Percentiles rank a stretch among this genome's conserved stretches.
phyloP scores from a whole-genome alignment of 495 filamentous ascomycete genomes.

The Aspergillus egyptiacus region DNA sequence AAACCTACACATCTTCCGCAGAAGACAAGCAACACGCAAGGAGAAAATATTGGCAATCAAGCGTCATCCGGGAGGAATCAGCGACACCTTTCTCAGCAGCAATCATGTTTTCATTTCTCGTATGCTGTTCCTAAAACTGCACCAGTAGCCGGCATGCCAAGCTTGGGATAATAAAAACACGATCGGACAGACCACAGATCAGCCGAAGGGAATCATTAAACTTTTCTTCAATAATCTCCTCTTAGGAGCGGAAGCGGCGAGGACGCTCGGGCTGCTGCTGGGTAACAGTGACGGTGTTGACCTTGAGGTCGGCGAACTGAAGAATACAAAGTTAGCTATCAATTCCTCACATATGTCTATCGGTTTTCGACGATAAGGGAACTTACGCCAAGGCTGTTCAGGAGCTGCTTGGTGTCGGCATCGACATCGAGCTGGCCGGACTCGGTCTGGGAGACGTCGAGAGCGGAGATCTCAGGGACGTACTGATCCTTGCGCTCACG shows the following conservation, averaged over 20 bases:
- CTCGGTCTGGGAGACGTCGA: slow-evolving; percentile 93
- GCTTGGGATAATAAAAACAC: slow-evolving; percentile 11
- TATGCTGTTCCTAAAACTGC: slow-evolving; percentile 29
- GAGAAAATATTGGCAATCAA: slow-evolving; percentile 79
- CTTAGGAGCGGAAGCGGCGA: slow-evolving; percentile 47
- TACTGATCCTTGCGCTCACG: slow-evolving; percentile 99
- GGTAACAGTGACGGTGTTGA: slow-evolving; percentile 83
- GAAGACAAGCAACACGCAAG: slow-evolving; percentile 26
- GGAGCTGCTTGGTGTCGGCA: slow-evolving; percentile 92
- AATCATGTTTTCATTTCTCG: slow-evolving; percentile 57
- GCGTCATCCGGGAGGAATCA: slow-evolving; percentile 75
- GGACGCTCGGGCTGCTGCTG: slow-evolving; percentile 87
- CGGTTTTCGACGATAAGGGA: no score
- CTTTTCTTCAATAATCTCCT: slow-evolving; percentile 20
- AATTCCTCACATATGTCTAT: background rate
- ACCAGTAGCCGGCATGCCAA: slow-evolving; percentile 26
- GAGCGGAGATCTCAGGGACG: slow-evolving; percentile 95
- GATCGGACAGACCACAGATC: slow-evolving; percentile 29
- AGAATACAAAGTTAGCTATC: background rate
- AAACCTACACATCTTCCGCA: slow-evolving; percentile 16
- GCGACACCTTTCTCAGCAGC: slow-evolving; percentile 76
- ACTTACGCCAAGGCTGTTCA: slow-evolving; percentile 97
- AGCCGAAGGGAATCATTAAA: slow-evolving; percentile 30
- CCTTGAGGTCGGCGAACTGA: slow-evolving; percentile 95
- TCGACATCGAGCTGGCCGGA: slow-evolving; percentile 91